phyloP scores from a whole-genome alignment of 345 rosid species.

The Orychophragmus violaceus region DNA sequence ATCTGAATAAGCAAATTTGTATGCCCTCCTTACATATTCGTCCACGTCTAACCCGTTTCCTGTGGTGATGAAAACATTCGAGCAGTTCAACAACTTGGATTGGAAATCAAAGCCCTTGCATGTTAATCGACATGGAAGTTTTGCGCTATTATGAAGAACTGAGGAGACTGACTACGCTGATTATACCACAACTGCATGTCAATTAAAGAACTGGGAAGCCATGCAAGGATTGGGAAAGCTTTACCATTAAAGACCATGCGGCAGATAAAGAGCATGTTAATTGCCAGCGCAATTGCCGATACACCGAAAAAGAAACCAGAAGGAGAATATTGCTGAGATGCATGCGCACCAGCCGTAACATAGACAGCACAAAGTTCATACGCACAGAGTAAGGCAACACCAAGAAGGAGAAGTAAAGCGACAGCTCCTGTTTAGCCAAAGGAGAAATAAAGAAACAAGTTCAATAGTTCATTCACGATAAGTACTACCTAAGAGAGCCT shows the following conservation, averaged over 20 bases:
- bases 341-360: slow-evolving; percentile 84
- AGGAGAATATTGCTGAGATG: slow-evolving; percentile 89
- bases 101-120: background rate
- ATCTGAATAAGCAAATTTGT: slow-evolving; percentile 97
- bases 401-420: slow-evolving; percentile 93
- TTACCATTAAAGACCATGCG: slow-evolving; percentile 97
- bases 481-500: background rate
- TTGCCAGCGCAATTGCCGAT: slow-evolving; percentile 94
- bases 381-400: slow-evolving; percentile 89
- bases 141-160: background rate
- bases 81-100: slow-evolving; percentile 10
- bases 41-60: slow-evolving; percentile 99
- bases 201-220: slow-evolving; percentile 1
- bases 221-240: slow-evolving; percentile 24
- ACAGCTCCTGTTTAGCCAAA: slow-evolving; percentile 66
- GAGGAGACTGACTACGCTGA: slow-evolving; percentile 12
- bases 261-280: slow-evolving; percentile 98
- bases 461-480: background rate
- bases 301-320: slow-evolving; percentile 99
- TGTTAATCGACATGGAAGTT: background rate
- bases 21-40: slow-evolving; percentile 95
- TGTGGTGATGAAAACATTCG: slow-evolving; percentile 24
- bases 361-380: slow-evolving; percentile 98
- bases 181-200: slow-evolving; percentile 10
- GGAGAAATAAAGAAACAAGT: slow-evolving; percentile 17